Evolutionary conservation across 805 yeast species (phyloP).

Genomic region (Barnettozyma californica): DNA sequence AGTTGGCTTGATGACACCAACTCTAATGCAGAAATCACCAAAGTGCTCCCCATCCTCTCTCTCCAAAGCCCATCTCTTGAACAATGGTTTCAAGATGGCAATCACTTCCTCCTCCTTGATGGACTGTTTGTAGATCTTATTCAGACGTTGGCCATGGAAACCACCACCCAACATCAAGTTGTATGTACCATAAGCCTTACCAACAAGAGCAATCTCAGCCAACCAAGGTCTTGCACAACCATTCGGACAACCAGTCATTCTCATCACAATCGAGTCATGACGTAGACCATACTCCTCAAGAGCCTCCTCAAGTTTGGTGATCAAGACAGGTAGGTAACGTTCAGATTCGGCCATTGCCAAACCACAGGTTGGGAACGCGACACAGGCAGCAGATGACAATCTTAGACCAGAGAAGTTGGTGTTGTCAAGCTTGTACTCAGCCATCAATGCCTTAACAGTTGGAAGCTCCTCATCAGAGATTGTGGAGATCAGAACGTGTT

Average conservation of each 20-base stretch:
- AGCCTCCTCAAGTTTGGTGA: slow-evolving; percentile 76
- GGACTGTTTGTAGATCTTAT: slow-evolving; percentile 83
- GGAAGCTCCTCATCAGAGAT: slow-evolving; percentile 65
- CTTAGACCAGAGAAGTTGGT: slow-evolving; percentile 78
- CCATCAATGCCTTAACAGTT: slow-evolving; percentile 56
- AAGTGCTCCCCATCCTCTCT: slow-evolving; percentile 89
- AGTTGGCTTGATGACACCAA: slow-evolving; percentile 84
- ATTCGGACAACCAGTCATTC: slow-evolving; percentile 99
- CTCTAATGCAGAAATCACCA: slow-evolving; percentile 87
- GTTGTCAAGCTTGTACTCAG: slow-evolving; percentile 77
- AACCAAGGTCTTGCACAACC: slow-evolving; percentile 99
- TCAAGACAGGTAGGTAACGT: slow-evolving; percentile 75
- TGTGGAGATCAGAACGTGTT: slow-evolving; percentile 76
- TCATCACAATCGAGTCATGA: slow-evolving; percentile 91
- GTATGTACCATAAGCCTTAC: slow-evolving; percentile 91
- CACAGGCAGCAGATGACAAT: slow-evolving; percentile 92
- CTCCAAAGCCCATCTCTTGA: slow-evolving; percentile 91
- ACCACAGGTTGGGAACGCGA: slow-evolving; percentile 98
- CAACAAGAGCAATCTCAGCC: slow-evolving; percentile 92
- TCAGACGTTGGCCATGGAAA: slow-evolving; percentile 85
- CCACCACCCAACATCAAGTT: slow-evolving; percentile 96
- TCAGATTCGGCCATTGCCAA: slow-evolving; percentile 98
- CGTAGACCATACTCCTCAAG: slow-evolving; percentile 89
- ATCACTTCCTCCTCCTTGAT: slow-evolving; percentile 88
- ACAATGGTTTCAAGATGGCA: slow-evolving; percentile 71